A percentile compares a stretch with the other conserved stretches of the same genome.
Conservation (phyloP, 2,329 filamentous ascomycete genomes). For the Rhinocladiella mackenziei region DNA sequence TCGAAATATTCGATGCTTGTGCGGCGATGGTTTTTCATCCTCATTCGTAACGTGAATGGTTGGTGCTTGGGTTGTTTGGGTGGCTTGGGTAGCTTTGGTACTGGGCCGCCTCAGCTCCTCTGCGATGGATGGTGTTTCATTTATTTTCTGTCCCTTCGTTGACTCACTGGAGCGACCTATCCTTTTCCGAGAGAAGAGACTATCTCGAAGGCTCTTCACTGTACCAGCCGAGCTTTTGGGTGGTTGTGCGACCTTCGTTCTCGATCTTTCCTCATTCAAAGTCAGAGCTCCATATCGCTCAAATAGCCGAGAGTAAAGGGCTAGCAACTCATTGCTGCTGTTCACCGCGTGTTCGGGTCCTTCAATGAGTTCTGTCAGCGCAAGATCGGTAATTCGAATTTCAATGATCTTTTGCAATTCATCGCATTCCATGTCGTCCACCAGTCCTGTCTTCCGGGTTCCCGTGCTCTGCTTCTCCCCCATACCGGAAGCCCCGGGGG, state of each 20-base stretch:
- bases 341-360: slow-evolving; percentile 84
- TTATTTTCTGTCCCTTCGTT: slow-evolving; percentile 20
- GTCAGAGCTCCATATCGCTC: slow-evolving; percentile 52
- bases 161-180: slow-evolving; percentile 46
- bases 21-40: slow-evolving; percentile 35
- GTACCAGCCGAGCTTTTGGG: slow-evolving; percentile 70
- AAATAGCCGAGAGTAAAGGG: slow-evolving; percentile 77
- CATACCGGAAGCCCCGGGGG: slow-evolving; percentile 1
- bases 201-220: slow-evolving; percentile 64
- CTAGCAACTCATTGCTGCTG: slow-evolving; percentile 76
- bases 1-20: slow-evolving; percentile 31
- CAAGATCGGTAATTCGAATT: slow-evolving; percentile 90
- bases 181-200: slow-evolving; percentile 67
- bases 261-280: slow-evolving; percentile 34
- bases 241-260: slow-evolving; percentile 47
- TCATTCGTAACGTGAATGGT: slow-evolving; percentile 74
- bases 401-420: slow-evolving; percentile 89
- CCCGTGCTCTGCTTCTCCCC: slow-evolving; percentile 22
- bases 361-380: slow-evolving; percentile 76
- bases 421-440: slow-evolving; percentile 75
- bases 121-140: slow-evolving; percentile 25
- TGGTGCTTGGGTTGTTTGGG: slow-evolving; percentile 49
- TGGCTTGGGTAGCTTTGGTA: slow-evolving; percentile 21
- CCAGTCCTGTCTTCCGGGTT: slow-evolving; percentile 44
- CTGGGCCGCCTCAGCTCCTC: slow-evolving; percentile 26